These are phyloP conservation scores for Heterobasidion annosum DNA, from an alignment of 1,284 basidiomycete species.

Conservation along the genomic window DNA sequence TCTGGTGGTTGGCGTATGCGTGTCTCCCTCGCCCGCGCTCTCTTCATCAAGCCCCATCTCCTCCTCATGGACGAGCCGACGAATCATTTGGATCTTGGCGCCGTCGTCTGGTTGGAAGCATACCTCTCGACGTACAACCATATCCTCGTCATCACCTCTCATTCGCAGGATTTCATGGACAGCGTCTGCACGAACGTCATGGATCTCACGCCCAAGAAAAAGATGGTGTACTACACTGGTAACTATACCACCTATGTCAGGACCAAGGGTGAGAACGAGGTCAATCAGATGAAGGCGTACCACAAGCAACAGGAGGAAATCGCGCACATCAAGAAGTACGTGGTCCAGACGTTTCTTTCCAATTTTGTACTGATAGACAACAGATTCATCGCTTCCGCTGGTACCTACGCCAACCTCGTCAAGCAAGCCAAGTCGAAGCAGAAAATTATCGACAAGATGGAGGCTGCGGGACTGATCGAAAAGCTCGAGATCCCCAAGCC, in stretches of 20 bases:
- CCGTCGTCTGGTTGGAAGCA: conserved; percentile 98
- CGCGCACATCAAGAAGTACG: conserved; percentile 90
- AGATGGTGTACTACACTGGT: conserved; percentile 89
- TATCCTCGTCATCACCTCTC: conserved; percentile 92
- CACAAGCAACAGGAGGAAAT: conserved; percentile 98
- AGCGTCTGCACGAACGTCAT: conserved; percentile 96
- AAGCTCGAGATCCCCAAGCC: conserved; percentile 71
- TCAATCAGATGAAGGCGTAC: conserved; percentile 99
- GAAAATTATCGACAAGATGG: conserved; percentile 99
- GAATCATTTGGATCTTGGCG: conserved; percentile 92
- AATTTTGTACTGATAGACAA: conserved; percentile 1
- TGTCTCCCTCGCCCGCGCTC: conserved; percentile 90
- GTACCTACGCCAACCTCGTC: conserved; percentile 98
- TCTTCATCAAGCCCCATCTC: conserved; percentile 96
- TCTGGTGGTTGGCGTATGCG: conserved; percentile 99
- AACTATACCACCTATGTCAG: conserved; percentile 97
- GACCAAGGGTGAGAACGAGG: conserved; percentile 95
- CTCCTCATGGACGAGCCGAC: conserved; percentile 86
- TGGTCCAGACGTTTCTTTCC: conserved; percentile 11
- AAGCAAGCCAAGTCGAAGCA: conserved; percentile 99
- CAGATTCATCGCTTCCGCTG: conserved; percentile 95
- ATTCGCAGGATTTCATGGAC: conserved; percentile 99
- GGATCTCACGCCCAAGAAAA: conserved; percentile 88
- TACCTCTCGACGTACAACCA: conserved; percentile 98
- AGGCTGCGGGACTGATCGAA: conserved; percentile 96